Evolutionary conservation across 345 rosid genomes (phyloP).

Genomic region (Brassica rapa): DNA sequence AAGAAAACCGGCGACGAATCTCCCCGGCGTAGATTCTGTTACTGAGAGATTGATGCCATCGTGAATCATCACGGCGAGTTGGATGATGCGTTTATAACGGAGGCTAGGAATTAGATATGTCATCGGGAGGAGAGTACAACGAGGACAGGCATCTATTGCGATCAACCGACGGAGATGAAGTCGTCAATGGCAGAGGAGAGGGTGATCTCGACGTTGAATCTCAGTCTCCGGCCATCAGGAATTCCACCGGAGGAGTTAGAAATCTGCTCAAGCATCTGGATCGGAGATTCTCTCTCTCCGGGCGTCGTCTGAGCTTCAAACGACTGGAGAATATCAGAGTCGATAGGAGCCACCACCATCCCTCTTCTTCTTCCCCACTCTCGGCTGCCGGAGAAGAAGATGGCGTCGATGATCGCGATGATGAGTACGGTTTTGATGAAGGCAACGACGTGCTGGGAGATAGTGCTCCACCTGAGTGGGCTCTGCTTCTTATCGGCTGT

Average conservation of each 20-base stretch:
- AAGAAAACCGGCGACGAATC: constrained; percentile 32
- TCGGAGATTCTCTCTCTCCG: constrained; percentile 60
- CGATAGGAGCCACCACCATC: constrained; percentile 31
- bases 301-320: constrained; percentile 55
- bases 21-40: not conserved
- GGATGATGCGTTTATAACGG: constrained; percentile 20
- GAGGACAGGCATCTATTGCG: constrained; percentile 45
- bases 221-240: constrained; percentile 35
- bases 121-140: constrained; percentile 43
- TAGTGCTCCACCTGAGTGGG: constrained; percentile 98
- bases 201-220: constrained; percentile 45
- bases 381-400: constrained; percentile 15
- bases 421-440: constrained; percentile 40
- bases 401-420: constrained; percentile 26
- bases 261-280: constrained; percentile 67
- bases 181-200: not conserved
- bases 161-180: constrained; percentile 37
- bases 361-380: constrained; percentile 36
- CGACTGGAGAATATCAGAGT: constrained; percentile 45
- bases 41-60: not conserved
- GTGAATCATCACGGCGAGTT: not conserved
- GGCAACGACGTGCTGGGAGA: constrained; percentile 55
- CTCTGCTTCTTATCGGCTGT: constrained; percentile 84
- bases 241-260: constrained; percentile 40
- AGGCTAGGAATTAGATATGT: constrained; percentile 20